Base-by-base conservation (phyloP, 768 basidiomycete genomes). In the Cubamyces lactineus region DNA sequence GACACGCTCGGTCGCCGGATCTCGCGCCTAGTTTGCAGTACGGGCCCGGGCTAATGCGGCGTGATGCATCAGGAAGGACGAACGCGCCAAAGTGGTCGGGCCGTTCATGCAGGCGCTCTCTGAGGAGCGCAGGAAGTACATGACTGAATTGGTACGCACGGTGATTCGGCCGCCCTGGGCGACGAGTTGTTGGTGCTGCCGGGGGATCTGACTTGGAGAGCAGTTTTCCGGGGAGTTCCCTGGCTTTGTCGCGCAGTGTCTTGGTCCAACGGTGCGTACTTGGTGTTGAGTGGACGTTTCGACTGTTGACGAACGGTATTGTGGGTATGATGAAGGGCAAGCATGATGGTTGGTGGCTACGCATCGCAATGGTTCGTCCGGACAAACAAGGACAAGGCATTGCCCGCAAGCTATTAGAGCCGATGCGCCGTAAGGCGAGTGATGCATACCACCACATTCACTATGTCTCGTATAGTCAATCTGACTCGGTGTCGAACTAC, bases 301-400 rank as follows among this genome's bases (percentile, higher is more conserved):
- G n/a, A n/a, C n/a, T n/a, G n/a, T n/a, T n/a, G n/a, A n/a, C n/a
- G n/a, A n/a, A n/a, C n/a, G 3, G 28, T 30, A 8, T 7, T 9
- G 16, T 6, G 3, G 43, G 3, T 6, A 24, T 2, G 12, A 23
- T 5, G 6, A 12, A 58, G 57, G 48, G 57, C 2, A 58, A 58
- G 17, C 24, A 58, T 7, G 57, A 50, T 3, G 48, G 48, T 1
- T 58, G 57, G 57, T 58, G 57, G 57, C 48, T 58, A 1, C 47
- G 57, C 2, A 42, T 50, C 17, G 57, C 57, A 1, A 51, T 58
- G 47, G 47, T 49, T 0, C 57, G 57, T 3, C 23, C 38, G 26
- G 57, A 39, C 11, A 30, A 30, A 12, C 47, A 58, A 30, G 48
- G 57, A 3, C 34, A 41, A 16, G 56, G 56, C 1, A 51, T 58